These are phyloP conservation scores for Tolypocladium guangdongense DNA, from an alignment of 2,329 filamentous ascomycete genomes.

Conservation along the genomic window DNA sequence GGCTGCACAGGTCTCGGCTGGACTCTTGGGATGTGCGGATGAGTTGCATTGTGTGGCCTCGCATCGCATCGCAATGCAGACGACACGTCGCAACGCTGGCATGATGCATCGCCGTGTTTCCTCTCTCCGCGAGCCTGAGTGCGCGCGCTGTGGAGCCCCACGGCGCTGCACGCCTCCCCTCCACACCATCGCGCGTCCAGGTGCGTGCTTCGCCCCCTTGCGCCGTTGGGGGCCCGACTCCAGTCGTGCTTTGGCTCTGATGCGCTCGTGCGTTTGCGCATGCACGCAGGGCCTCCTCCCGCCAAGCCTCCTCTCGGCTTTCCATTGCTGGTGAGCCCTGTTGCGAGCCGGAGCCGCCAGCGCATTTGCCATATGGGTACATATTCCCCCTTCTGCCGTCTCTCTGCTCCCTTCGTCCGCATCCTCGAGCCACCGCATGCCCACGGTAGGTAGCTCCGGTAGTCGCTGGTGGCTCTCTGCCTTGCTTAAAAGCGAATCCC, in stretches of 20 bases:
- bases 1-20: too few relatives aligned
- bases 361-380: neutral
- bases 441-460: too few relatives aligned
- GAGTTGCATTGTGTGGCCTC: neutral
- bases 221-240: neutral
- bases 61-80: neutral
- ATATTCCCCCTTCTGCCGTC: too few relatives aligned
- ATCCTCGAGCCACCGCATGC: neutral
- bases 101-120: neutral
- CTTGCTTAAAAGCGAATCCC: neutral
- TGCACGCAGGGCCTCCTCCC: neutral
- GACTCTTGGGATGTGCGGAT: too few relatives aligned
- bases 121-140: neutral
- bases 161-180: neutral
- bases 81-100: neutral
- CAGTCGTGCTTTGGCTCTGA: neutral
- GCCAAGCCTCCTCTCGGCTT: neutral
- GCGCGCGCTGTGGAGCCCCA: neutral
- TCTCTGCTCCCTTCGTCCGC: too few relatives aligned
- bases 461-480: neutral
- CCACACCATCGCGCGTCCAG: neutral
- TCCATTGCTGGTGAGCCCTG: neutral
- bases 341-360: neutral
- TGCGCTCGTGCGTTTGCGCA: neutral
- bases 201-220: too few relatives aligned